Conservation (phyloP, 108 stramenopile species). For the Aurantiochytrium sp. region DNA sequence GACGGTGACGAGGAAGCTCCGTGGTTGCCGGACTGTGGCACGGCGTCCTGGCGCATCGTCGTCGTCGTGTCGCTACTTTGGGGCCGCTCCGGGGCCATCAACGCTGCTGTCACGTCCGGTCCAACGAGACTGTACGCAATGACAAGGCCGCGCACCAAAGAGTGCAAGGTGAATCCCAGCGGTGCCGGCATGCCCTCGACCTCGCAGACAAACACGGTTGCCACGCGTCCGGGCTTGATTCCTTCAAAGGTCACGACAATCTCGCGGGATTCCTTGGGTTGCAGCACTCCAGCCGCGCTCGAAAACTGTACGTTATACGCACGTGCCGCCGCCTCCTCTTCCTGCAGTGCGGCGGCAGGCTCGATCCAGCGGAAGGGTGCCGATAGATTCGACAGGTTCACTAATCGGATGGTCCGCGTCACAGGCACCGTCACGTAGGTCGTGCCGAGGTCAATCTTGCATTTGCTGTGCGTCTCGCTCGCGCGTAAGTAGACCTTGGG, state of each 20-base stretch:
- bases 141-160: conserved; percentile 9
- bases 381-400: conserved; percentile 34
- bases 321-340: background rate
- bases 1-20: no score
- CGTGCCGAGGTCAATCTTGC: conserved; percentile 4
- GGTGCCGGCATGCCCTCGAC: conserved; percentile 50
- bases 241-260: conserved; percentile 10
- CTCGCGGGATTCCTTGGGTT: conserved; percentile 29
- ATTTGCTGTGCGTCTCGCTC: background rate
- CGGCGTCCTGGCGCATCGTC: no score
- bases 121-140: conserved; percentile 39
- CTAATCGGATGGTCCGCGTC: background rate
- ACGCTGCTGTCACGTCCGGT: background rate
- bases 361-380: conserved; percentile 25
- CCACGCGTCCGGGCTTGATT: conserved; percentile 40
- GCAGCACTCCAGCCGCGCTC: background rate
- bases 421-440: conserved; percentile 32
- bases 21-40: no score
- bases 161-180: conserved; percentile 46
- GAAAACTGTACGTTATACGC: conserved; percentile 8
- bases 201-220: conserved; percentile 46
- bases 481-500: background rate
- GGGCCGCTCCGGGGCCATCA: conserved; percentile 31
- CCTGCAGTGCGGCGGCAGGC: background rate
- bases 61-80: no score